Conservation (phyloP, 768 basidiomycete genomes). For the Tephrocybe sp. region DNA sequence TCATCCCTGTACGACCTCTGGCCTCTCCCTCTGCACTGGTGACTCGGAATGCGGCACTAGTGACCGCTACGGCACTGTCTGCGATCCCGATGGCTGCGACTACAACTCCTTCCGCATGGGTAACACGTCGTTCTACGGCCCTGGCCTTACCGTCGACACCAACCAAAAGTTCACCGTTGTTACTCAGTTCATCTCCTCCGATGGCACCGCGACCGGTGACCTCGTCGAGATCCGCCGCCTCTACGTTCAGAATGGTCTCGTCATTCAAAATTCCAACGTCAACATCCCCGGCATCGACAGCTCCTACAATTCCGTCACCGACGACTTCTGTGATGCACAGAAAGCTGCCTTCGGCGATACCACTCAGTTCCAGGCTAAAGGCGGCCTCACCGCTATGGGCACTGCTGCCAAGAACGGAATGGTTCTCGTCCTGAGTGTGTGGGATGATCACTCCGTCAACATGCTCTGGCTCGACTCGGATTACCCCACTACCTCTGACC, state of each 20-base stretch:
- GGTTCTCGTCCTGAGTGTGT: conserved; percentile 40
- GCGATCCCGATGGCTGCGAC: conserved; percentile 58
- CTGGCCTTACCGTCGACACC: conserved; percentile 49
- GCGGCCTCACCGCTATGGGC: conserved; percentile 38
- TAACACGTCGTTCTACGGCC: conserved; percentile 43
- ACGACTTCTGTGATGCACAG: conserved; percentile 42
- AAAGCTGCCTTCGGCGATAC: conserved; percentile 45
- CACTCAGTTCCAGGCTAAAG: conserved; percentile 38
- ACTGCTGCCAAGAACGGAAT: conserved; percentile 37
- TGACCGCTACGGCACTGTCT: conserved; percentile 41
- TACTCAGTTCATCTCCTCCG: conserved; percentile 53
- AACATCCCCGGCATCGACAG: conserved; percentile 41
- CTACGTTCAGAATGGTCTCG: conserved; percentile 52
- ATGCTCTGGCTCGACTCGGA: conserved; percentile 26
- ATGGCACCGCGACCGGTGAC: conserved; percentile 43
- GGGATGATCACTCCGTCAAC: conserved; percentile 38
- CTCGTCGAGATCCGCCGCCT: conserved; percentile 54
- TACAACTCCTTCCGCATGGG: conserved; percentile 64
- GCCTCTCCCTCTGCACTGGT: conserved; percentile 37
- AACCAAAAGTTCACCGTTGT: conserved; percentile 51
- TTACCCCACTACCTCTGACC: conserved; percentile 26
- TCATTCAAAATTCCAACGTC: conserved; percentile 49
- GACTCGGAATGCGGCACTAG: conserved; percentile 37
- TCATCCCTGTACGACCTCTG: conserved; percentile 43
- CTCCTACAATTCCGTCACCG: conserved; percentile 45